Evolutionary conservation across 2,329 filamentous ascomycete genomes (phyloP).

Genomic region (Aspergillus tamarii): DNA sequence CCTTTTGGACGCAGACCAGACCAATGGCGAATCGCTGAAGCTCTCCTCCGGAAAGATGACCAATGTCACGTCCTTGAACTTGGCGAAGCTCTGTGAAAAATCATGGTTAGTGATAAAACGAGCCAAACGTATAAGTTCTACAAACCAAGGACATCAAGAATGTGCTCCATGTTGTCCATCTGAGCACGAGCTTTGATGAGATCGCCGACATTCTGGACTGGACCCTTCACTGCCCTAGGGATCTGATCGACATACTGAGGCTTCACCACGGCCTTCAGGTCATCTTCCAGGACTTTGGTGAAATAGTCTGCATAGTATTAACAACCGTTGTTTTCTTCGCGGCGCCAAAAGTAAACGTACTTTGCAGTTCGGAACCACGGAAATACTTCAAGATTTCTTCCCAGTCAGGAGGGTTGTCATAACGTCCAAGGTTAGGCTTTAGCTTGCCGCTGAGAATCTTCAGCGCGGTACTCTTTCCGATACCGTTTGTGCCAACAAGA

Average conservation of each 20-base stretch:
- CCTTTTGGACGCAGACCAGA: constrained; percentile 91
- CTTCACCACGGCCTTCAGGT: constrained; percentile 97
- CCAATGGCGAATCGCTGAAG: constrained; percentile 97
- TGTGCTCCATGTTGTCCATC: constrained; percentile 78
- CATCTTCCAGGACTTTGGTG: constrained; percentile 94
- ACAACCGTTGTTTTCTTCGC: neutral
- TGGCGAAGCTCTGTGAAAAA: constrained; percentile 72
- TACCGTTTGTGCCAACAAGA: constrained; percentile 98
- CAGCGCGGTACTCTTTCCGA: constrained; percentile 98
- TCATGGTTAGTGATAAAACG: constrained; percentile 18
- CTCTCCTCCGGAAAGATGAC: constrained; percentile 91
- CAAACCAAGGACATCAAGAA: constrained; percentile 73
- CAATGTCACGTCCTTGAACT: constrained; percentile 89
- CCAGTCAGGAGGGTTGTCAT: constrained; percentile 97
- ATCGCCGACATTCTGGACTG: constrained; percentile 76
- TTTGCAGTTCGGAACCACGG: constrained; percentile 95
- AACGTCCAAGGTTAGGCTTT: constrained; percentile 94
- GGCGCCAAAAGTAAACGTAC: constrained; percentile 55
- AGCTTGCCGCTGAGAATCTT: constrained; percentile 98
- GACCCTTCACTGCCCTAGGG: constrained; percentile 82
- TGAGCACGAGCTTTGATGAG: constrained; percentile 77
- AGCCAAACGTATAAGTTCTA: neutral
- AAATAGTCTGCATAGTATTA: constrained; percentile 75
- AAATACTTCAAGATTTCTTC: constrained; percentile 99
- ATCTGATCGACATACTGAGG: constrained; percentile 99